Conservation (phyloP, 179 eudicot genomes). For the Silene vulgaris region DNA sequence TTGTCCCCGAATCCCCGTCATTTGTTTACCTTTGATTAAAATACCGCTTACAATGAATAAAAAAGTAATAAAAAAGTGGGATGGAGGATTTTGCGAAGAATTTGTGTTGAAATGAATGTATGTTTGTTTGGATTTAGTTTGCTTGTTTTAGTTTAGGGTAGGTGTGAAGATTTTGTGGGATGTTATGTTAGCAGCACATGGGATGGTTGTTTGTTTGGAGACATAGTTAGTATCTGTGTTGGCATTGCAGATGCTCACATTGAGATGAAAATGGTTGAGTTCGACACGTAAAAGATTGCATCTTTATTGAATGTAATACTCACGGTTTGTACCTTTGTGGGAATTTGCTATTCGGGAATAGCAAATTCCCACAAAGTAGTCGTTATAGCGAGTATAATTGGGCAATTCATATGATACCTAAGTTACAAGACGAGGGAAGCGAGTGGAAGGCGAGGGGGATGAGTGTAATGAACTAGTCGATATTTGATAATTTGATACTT, state of each 20-base stretch:
- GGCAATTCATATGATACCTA: too few relatives aligned
- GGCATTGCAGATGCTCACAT: neutral
- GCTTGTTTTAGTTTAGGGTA: neutral
- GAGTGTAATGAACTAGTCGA: neutral
- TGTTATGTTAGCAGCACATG: slow-evolving; percentile 5
- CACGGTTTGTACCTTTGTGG: neutral
- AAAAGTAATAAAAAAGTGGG: too few relatives aligned
- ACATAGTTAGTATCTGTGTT: neutral
- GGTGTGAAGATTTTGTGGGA: neutral
- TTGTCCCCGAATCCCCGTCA: too few relatives aligned
- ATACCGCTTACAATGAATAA: too few relatives aligned
- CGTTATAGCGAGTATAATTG: too few relatives aligned
- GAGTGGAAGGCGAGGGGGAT: too few relatives aligned
- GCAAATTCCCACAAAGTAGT: too few relatives aligned
- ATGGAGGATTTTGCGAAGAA: neutral
- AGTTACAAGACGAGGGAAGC: neutral
- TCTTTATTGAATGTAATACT: neutral
- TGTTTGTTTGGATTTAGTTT: neutral
- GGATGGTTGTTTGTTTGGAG: neutral
- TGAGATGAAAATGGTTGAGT: neutral
- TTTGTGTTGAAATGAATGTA: neutral
- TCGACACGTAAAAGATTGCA: neutral
- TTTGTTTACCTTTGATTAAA: too few relatives aligned
- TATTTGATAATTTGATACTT: neutral
- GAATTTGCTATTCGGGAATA: neutral